Base-by-base conservation (phyloP, 179 eudicot species). In the Drosera spatulata region DNA sequence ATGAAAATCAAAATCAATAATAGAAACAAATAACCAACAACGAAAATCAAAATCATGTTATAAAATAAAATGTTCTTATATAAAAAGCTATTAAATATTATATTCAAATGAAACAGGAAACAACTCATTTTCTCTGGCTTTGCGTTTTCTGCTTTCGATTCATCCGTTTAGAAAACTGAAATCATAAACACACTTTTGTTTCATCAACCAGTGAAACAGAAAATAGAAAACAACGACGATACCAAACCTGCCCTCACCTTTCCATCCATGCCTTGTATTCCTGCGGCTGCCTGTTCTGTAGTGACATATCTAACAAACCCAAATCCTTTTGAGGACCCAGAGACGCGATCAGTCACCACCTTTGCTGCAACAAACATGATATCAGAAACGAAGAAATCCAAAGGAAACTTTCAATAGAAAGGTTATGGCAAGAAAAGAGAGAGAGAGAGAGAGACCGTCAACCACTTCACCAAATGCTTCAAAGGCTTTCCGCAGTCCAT, bases 241-340 rank as follows among this genome's bases (percentile, higher is more conserved):
- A 51, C 1, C 64, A 61, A 59, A 22, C 33, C 33, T 22, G 33
- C 1, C 5, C 70, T 53, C n/a, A 87, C 97, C 80, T 78, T 56
- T 49, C 95, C 97, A 81, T 90, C 84, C 97, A 90, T 90, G 69
- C 90, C 95, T 61, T 73, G 61, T 59, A 73, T 79, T 42, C 89
- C 97, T 41, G 76, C 77, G 38, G 52, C 75, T 56, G 95, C 97
- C 39, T 82, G 86, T 73, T 90, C 89, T 51, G 77, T 37, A 7
- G 93, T 78, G 44, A 73, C 75, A 73, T 87, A 90, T 58, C 66
- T 74, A 5, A 90, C 97, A 66, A 90, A 90, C 57, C 97, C 95
- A 64, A 61, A 90, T 41, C 95, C 95, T 73, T 85, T 90, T 1
- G 97, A 87, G 69, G 63, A 85, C 15, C 94, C 96, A 59, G 86